Evolutionary conservation across 176 grass and related monocot genomes (phyloP), one percentile per base, ranked within the genome.

Genomic region (Eragrostis curvula): DNA sequence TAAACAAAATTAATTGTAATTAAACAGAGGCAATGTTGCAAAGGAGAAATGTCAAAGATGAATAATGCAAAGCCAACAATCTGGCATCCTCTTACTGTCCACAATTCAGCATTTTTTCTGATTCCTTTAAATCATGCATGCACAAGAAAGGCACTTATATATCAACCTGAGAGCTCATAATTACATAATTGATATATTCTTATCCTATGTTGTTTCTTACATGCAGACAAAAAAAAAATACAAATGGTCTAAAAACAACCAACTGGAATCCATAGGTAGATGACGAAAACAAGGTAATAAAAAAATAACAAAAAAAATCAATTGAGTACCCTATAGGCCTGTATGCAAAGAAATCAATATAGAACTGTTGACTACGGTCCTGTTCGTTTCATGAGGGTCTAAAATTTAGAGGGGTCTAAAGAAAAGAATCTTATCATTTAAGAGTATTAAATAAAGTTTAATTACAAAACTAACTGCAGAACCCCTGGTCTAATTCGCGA

Each of bases 1-100:
- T 66, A 40, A 81, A 78, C 70, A 40, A 77, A 36, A 36, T 36
- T 36, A 36, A 36, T 36, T 36, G 4, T 36, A 36, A 36, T 36
- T 36, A 36, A 36, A 36, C 32, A 36, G 32, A 36, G 32, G 32
- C 32, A 36, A 55, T 57, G 58, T 57, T 24, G 47, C 61, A 68
- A 85, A 57, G 57, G 41, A 76, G 18, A 81, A 55, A 83, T 45
- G 25, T 51, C 29, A 46, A 52, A 47, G 9, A 44, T 28, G 52
- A 64, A 72, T 32, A 81, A 47, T 18, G 46, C 25, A 82, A 36
- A 36, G 3, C 4, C 32, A 36, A 36, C 32, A 36, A 36, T 36
- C 32, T 36, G 32, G 32, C 32, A 36, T 36, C 32, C 4, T 36
- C 32, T 2, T 36, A 36, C 32, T 36, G 32, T 36, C 32, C 4